These are phyloP conservation scores for Thelonectria rubi DNA, from an alignment of 2,329 filamentous ascomycete species.

Conservation along the genomic window DNA sequence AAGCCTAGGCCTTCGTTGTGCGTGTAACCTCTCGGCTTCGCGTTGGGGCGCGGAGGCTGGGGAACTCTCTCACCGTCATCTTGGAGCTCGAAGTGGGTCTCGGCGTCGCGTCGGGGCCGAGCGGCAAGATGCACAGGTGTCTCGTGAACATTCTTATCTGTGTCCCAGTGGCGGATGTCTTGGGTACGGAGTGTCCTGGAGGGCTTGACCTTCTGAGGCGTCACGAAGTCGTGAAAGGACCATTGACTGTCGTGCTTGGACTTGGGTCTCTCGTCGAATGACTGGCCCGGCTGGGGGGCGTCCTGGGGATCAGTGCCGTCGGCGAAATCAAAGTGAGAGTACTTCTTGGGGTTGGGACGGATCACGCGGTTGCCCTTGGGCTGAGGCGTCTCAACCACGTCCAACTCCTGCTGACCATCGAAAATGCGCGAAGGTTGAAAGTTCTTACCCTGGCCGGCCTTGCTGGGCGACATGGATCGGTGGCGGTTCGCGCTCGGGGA, in stretches of 20 bases:
- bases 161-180: constrained; percentile 82
- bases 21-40: constrained; percentile 60
- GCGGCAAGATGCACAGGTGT: constrained; percentile 67
- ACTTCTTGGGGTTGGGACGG: constrained; percentile 80
- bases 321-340: constrained; percentile 84
- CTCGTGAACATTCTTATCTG: constrained; percentile 67
- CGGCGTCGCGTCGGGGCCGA: constrained; percentile 80
- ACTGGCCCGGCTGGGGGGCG: constrained; percentile 52
- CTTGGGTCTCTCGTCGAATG: constrained; percentile 55
- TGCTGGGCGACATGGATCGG: constrained; percentile 62
- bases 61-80: constrained; percentile 74
- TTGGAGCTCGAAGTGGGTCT: constrained; percentile 83
- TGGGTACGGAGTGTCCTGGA: constrained; percentile 69
- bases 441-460: constrained; percentile 66
- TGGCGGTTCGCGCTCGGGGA: constrained; percentile 58
- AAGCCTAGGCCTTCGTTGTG: constrained; percentile 74
- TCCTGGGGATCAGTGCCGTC: constrained; percentile 68
- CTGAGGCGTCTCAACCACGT: constrained; percentile 55
- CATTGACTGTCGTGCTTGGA: constrained; percentile 79
- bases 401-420: constrained; percentile 58
- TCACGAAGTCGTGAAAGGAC: constrained; percentile 88
- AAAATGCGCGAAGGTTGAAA: constrained; percentile 72
- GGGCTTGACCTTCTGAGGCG: constrained; percentile 76
- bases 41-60: constrained; percentile 55
- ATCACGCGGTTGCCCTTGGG: constrained; percentile 56